A percentile compares a stretch with the other conserved stretches of the same genome.
phyloP scores from a whole-genome alignment of 495 filamentous ascomycete genomes.

The Chaetomidium leptoderma region DNA sequence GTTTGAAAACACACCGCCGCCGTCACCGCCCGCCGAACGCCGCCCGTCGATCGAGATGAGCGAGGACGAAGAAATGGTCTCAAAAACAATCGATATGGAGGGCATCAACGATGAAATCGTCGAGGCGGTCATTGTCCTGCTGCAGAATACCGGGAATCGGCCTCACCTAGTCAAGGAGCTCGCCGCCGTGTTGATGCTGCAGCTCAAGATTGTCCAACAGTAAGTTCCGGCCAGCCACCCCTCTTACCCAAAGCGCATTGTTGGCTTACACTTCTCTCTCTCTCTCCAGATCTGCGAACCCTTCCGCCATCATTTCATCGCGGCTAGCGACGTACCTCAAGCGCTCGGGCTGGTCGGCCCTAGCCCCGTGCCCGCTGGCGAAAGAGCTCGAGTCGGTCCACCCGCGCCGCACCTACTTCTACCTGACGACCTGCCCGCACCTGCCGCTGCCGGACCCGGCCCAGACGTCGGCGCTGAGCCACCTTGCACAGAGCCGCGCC shows the following conservation, averaged over 20 bases:
- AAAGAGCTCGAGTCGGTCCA: slow-evolving; percentile 92
- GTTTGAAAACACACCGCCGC: slow-evolving; percentile 68
- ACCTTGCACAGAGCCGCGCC: slow-evolving; percentile 39
- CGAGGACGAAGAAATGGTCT: slow-evolving; percentile 30
- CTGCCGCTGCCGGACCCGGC: slow-evolving; percentile 77
- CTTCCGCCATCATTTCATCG: slow-evolving; percentile 89
- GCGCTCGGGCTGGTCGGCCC: slow-evolving; percentile 72
- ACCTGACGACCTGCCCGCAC: slow-evolving; percentile 76
- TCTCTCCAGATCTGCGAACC: slow-evolving; percentile 78
- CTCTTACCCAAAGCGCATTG: neutral
- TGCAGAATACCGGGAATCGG: slow-evolving; percentile 87
- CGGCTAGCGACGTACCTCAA: slow-evolving; percentile 84
- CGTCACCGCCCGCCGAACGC: slow-evolving; percentile 57
- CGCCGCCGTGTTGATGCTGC: slow-evolving; percentile 68
- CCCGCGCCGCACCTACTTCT: slow-evolving; percentile 93
- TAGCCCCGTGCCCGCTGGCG: slow-evolving; percentile 78
- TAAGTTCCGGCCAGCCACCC: slow-evolving; percentile 45
- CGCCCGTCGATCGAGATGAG: slow-evolving; percentile 43
- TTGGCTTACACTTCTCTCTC: slow-evolving; percentile 39
- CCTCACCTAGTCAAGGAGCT: slow-evolving; percentile 95
- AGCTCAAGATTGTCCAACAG: slow-evolving; percentile 85
- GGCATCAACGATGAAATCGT: slow-evolving; percentile 95
- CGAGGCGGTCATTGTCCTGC: slow-evolving; percentile 80
- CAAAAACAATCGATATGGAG: slow-evolving; percentile 69
- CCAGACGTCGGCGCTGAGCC: slow-evolving; percentile 37